Percentiles rank a stretch among this genome's conserved stretches.
Evolutionary conservation across 2,329 filamentous ascomycete genomes (phyloP).

Genomic region (Epichloe aotearoae): DNA sequence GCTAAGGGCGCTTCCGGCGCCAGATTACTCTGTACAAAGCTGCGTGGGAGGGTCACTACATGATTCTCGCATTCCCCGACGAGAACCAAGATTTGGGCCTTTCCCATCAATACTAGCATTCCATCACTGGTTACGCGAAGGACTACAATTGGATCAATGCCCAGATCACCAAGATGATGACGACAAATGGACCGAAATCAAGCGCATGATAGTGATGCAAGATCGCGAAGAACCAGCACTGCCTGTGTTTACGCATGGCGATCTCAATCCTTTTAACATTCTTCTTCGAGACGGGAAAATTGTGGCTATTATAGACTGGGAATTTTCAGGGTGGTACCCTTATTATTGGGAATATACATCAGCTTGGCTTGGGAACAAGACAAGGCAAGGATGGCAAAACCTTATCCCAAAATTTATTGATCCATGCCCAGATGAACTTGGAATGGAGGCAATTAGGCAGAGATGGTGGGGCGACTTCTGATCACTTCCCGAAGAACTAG

Average conservation of each 20-base stretch:
- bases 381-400: conserved; percentile 23
- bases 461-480: conserved; percentile 20
- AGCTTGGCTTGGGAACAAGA: conserved; percentile 10
- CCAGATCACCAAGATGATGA: conserved; percentile 7
- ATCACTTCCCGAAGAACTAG: neutral
- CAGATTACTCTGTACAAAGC: conserved; percentile 11
- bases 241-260: conserved; percentile 33
- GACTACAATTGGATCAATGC: conserved; percentile 12
- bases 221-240: conserved; percentile 19
- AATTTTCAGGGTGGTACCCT: conserved; percentile 20
- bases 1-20: conserved; percentile 12
- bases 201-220: conserved; percentile 22
- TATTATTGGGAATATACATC: conserved; percentile 22
- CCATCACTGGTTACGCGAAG: conserved; percentile 18
- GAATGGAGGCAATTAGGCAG: conserved; percentile 26
- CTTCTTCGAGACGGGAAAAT: conserved; percentile 26
- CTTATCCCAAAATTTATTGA: conserved; percentile 23
- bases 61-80: conserved; percentile 15
- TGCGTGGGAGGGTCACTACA: conserved; percentile 14
- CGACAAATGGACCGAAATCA: conserved; percentile 14
- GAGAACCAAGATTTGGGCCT: conserved; percentile 15
- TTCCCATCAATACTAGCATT: conserved; percentile 20
- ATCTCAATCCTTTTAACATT: conserved; percentile 31
- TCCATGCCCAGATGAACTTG: conserved; percentile 20
- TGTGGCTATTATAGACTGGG: conserved; percentile 29